A percentile compares a stretch with the other conserved stretches of the same genome.
Evolutionary conservation across 2,329 filamentous ascomycete species (phyloP).

Genomic region (Sarocladium strictum): DNA sequence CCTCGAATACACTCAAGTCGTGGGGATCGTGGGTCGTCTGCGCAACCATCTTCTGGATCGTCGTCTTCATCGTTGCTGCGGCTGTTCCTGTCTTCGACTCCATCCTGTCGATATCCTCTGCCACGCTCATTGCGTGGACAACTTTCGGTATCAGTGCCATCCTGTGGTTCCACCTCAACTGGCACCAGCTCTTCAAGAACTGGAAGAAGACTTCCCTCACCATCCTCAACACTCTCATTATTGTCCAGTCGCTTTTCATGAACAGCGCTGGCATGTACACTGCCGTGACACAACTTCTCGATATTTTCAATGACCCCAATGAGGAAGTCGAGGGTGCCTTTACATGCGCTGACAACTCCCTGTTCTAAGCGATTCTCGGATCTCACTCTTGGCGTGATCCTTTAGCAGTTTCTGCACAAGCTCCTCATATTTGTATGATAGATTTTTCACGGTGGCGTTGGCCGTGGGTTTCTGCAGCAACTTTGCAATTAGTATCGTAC

Average conservation of each 20-base stretch:
- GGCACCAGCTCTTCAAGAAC: conserved; percentile 22
- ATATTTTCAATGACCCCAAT: conserved; percentile 22
- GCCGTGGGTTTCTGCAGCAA: not conserved
- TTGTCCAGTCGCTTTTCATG: conserved; percentile 27
- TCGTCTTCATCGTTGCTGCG: conserved; percentile 29
- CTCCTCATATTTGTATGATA: not conserved
- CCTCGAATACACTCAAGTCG: conserved; percentile 24
- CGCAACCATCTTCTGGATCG: conserved; percentile 27
- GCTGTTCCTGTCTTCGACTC: conserved; percentile 32
- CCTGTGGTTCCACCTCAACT: conserved; percentile 31
- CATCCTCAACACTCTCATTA: conserved; percentile 24
- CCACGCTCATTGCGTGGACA: conserved; percentile 30
- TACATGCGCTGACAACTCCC: conserved; percentile 27
- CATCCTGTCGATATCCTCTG: conserved; percentile 29
- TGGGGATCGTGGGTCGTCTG: conserved; percentile 29
- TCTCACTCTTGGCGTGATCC: not conserved
- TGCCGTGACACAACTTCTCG: conserved; percentile 24
- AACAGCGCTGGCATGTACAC: conserved; percentile 29
- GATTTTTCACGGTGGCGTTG: not conserved
- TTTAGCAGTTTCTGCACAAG: not conserved
- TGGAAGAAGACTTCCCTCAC: conserved; percentile 23
- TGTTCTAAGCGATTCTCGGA: conserved; percentile 18
- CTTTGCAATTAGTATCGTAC: not conserved
- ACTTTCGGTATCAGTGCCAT: conserved; percentile 30
- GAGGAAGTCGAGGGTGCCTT: conserved; percentile 25